Conservation (phyloP, 176 grass and related monocot species). For the Rhipidocladum racemiflorum region DNA sequence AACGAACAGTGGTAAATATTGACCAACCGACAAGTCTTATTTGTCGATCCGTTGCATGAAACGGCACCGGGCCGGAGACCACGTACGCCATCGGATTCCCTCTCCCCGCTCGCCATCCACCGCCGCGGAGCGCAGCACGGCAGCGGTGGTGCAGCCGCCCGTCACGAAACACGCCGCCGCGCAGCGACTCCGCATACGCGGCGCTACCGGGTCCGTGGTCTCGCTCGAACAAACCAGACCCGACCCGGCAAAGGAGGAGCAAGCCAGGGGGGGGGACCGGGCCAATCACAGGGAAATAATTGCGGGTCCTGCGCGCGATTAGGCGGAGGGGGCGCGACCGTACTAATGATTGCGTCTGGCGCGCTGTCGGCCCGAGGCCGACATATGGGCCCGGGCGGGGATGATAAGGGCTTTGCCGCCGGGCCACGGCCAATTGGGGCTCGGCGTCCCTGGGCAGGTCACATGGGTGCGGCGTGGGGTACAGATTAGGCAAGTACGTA, state of each 20-base stretch:
- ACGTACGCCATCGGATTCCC: background rate
- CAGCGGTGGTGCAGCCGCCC: no score
- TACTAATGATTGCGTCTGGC: slow-evolving; percentile 71
- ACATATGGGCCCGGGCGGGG: slow-evolving; percentile 26
- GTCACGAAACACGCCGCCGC: background rate
- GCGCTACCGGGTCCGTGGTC: background rate
- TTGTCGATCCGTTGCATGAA: background rate
- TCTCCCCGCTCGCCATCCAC: background rate
- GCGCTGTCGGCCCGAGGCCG: slow-evolving; percentile 43
- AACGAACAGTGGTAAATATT: background rate
- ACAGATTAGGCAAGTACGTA: background rate
- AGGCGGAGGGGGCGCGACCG: slow-evolving; percentile 26
- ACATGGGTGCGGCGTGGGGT: background rate
- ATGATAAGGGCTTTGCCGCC: background rate
- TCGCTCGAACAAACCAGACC: background rate
- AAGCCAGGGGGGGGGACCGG: background rate
- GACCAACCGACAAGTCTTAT: background rate
- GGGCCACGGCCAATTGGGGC: background rate
- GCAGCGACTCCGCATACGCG: no score
- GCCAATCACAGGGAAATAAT: slow-evolving; percentile 66
- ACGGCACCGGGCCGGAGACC: background rate
- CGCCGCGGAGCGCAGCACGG: background rate
- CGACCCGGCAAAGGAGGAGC: background rate
- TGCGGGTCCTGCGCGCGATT: background rate
- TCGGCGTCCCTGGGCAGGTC: background rate